Conservation (phyloP, 2,329 filamentous ascomycete genomes). For the Colletotrichum kahawae region DNA sequence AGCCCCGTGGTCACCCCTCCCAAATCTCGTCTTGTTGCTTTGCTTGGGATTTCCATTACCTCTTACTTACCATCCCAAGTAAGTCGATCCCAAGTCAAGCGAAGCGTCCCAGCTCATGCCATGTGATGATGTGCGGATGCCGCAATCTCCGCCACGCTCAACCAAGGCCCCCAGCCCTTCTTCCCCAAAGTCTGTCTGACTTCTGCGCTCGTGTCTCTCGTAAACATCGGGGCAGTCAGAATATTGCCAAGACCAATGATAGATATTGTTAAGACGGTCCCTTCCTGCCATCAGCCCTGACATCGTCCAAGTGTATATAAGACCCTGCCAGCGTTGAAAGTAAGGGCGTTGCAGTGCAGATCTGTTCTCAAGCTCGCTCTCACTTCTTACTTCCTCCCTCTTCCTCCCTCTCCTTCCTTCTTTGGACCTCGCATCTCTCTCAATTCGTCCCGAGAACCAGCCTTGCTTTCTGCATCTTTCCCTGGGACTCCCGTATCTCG, state of each 20-base stretch:
- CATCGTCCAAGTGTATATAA: conserved; percentile 8
- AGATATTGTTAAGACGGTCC: background rate
- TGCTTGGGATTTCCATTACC: background rate
- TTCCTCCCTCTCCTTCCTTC: background rate
- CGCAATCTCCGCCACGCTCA: conserved; percentile 7
- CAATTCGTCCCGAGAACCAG: background rate
- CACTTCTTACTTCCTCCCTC: background rate
- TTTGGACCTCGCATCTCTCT: background rate
- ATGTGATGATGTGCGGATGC: conserved; percentile 18
- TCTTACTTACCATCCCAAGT: conserved; percentile 2
- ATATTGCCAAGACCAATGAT: conserved; percentile 13
- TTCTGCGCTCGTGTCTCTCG: background rate
- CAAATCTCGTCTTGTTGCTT: background rate
- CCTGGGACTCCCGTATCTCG: too few relatives aligned
- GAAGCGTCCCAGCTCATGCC: conserved; percentile 14
- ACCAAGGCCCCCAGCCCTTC: background rate
- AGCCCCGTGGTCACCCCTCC: background rate
- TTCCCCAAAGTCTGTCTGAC: background rate
- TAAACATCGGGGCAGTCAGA: background rate
- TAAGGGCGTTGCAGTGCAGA: background rate
- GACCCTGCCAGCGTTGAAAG: background rate
- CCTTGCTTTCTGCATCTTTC: background rate
- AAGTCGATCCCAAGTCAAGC: conserved; percentile 1
- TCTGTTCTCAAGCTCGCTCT: background rate
- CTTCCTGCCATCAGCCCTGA: background rate